These are phyloP conservation scores for Aspergillus quadricinctus DNA, from an alignment of 2,329 filamentous ascomycete genomes.

Conservation along the genomic window DNA sequence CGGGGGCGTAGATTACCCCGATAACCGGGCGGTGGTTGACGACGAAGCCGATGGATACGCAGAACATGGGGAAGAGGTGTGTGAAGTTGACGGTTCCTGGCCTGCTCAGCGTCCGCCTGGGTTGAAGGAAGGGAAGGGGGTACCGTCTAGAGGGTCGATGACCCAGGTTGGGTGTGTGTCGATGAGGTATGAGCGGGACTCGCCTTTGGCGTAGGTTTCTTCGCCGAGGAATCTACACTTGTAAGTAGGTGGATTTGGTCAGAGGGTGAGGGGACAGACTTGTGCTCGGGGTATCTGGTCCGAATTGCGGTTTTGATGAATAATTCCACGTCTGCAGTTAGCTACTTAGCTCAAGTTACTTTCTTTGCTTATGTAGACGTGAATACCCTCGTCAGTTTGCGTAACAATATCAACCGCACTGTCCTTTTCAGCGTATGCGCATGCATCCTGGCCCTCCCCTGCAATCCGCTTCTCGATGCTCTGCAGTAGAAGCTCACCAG, in stretches of 20 bases:
- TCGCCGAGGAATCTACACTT: slow-evolving; percentile 65
- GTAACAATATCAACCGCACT: slow-evolving; percentile 75
- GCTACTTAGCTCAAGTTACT: too few species aligned
- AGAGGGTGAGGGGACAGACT: slow-evolving; percentile 43
- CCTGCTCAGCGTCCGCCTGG: too few species aligned
- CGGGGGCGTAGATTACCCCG: slow-evolving; percentile 68
- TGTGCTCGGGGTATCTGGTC: slow-evolving; percentile 60
- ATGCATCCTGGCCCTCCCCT: slow-evolving; percentile 32
- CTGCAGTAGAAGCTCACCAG: slow-evolving; percentile 63
- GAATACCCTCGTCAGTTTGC: slow-evolving; percentile 65
- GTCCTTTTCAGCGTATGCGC: slow-evolving; percentile 61
- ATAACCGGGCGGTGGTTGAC: slow-evolving; percentile 58
- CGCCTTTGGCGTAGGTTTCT: slow-evolving; percentile 67
- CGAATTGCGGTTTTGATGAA: slow-evolving; percentile 62
- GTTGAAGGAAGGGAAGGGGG: background rate
- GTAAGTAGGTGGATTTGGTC: background rate
- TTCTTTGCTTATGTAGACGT: too few species aligned
- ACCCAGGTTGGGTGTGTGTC: slow-evolving; percentile 64
- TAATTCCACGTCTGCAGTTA: slow-evolving; percentile 60
- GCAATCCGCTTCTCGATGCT: slow-evolving; percentile 56
- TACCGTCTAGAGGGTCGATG: slow-evolving; percentile 70
- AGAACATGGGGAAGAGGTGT: slow-evolving; percentile 77
- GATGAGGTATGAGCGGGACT: slow-evolving; percentile 66
- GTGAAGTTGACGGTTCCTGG: slow-evolving; percentile 71
- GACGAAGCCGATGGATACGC: slow-evolving; percentile 69